Evolutionary conservation across 2,329 filamentous ascomycete species (phyloP).

Genomic region (Furcasterigmium furcatum): DNA sequence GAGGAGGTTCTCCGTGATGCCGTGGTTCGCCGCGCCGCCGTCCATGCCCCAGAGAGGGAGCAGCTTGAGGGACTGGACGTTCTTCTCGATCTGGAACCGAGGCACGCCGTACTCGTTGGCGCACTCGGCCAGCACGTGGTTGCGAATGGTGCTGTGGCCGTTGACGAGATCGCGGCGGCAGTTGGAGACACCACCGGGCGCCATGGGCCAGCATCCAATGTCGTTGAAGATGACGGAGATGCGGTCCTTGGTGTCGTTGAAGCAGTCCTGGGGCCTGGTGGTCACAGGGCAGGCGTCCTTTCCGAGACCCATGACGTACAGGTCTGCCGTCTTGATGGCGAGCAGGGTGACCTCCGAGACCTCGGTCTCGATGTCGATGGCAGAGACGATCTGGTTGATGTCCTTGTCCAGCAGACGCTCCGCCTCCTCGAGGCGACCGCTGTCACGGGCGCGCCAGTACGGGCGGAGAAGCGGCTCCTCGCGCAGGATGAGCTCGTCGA

Average conservation of each 20-base stretch:
- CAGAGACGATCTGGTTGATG: constrained; percentile 29
- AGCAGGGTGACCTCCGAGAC: constrained; percentile 32
- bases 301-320: constrained; percentile 37
- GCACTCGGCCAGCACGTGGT: constrained; percentile 52
- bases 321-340: constrained; percentile 32
- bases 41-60: constrained; percentile 53
- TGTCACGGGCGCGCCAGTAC: constrained; percentile 42
- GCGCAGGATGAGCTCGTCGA: constrained; percentile 45
- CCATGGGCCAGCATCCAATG: constrained; percentile 50
- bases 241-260: constrained; percentile 41
- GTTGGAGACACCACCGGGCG: constrained; percentile 51
- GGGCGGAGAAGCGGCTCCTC: constrained; percentile 37
- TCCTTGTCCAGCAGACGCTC: constrained; percentile 35
- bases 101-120: constrained; percentile 53
- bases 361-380: constrained; percentile 32
- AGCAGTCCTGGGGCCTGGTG: constrained; percentile 33
- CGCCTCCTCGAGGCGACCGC: constrained; percentile 36
- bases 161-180: constrained; percentile 54
- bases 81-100: constrained; percentile 52
- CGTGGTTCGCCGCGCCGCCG: constrained; percentile 47
- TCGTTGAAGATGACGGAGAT: constrained; percentile 50
- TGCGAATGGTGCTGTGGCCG: constrained; percentile 47
- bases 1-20: constrained; percentile 49
- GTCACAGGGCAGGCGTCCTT: constrained; percentile 37
- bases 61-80: constrained; percentile 50